Evolutionary conservation across 371 early-diverging fungal species (phyloP), one percentile per base, ranked within the genome.

Genomic region (Syncephalastrum monosporum): DNA sequence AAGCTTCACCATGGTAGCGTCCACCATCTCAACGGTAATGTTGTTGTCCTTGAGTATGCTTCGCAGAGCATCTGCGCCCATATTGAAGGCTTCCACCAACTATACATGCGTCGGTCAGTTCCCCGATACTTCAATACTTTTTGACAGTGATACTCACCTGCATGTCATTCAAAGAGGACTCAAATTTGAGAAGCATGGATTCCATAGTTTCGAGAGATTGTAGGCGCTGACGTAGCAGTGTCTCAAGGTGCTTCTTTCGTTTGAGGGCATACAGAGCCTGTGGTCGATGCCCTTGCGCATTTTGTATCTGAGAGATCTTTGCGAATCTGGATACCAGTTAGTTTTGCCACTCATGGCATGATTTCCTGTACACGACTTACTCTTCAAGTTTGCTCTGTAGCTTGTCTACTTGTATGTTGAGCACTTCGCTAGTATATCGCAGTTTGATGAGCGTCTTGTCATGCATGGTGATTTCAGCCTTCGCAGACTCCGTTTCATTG

Each of bases 201-300:
- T 85, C 82, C 67, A 85, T 74, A 2, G 82, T 82, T 33, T 77
- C 81, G 17, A 83, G 60, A n/a, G 81, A 80, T 10, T 50, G 54
- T 17, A 83, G 42, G 10, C 84, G 63, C 48, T 74, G 72, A 19
- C 73, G 72, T 5, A 82, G 48, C n/a, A 83, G 50, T 7, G 64
- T 53, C 42, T 73, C 65, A 12, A 81, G 27, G 3, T 63, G 60
- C 29, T 81, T 82, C 59, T 72, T 75, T 46, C 67, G 63, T 25
- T 72, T 79, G 3, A 82, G 50, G 10, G 65, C 72, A 56, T 79
- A 84, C 3, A 82, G 47, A 5, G 85, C 81, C 45, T 75, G 80
- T 15, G 75, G 53, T 49, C 57, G 57, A 38, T 69, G 59, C 41
- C 67, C 56, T 66, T 69, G 53, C 47, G 55, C 44, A 43, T 61